Conservation (phyloP, 1,284 basidiomycete genomes). For the Leccinum proliferum region DNA sequence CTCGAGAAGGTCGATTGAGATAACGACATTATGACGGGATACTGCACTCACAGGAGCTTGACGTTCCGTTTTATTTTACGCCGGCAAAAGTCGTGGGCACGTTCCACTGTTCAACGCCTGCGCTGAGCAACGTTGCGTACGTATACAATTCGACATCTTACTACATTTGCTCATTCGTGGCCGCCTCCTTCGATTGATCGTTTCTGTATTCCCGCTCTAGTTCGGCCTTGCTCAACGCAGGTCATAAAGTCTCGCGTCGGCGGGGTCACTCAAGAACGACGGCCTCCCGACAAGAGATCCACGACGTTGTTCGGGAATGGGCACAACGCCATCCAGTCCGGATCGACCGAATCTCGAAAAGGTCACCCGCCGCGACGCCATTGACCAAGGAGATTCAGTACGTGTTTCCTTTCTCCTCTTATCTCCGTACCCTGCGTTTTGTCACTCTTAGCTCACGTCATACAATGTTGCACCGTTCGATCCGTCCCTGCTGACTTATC, state of each 20-base stretch:
- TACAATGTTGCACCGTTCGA: background rate
- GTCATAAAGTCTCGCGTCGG: constrained; percentile 75
- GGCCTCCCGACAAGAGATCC: constrained; percentile 67
- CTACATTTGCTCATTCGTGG: background rate
- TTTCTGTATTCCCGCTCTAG: constrained; percentile 32
- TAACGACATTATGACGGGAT: constrained; percentile 1
- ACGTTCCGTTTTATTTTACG: constrained; percentile 88
- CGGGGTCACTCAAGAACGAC: constrained; percentile 90
- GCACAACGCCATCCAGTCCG: constrained; percentile 80
- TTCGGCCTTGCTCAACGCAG: constrained; percentile 85
- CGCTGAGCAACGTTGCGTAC: constrained; percentile 71
- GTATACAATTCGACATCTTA: constrained; percentile 25
- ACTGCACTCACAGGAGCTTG: constrained; percentile 57
- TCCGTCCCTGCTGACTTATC: no score
- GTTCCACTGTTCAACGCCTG: constrained; percentile 80
- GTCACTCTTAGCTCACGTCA: background rate
- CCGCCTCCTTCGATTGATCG: background rate
- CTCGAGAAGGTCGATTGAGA: no score
- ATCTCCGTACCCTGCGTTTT: background rate
- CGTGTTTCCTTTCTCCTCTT: constrained; percentile 22
- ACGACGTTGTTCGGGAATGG: constrained; percentile 84
- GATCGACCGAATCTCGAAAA: constrained; percentile 71
- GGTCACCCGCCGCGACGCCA: constrained; percentile 62
- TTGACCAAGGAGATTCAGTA: constrained; percentile 66
- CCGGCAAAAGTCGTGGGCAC: constrained; percentile 76